Conservation (phyloP, 768 basidiomycete genomes). For the Gautieria morchelliformis region DNA sequence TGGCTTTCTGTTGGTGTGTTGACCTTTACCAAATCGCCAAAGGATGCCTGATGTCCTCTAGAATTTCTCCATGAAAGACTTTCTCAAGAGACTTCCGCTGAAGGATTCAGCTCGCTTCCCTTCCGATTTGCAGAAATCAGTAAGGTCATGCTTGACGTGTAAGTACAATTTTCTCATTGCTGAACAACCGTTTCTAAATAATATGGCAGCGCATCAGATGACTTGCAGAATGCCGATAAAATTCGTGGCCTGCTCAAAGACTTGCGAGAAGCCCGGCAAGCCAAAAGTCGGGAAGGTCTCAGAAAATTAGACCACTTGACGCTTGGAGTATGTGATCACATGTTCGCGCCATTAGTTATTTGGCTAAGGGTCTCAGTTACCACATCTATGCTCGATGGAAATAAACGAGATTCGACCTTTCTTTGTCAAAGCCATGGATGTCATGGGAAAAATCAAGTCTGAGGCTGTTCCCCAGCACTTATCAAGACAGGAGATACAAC, state of each 20-base stretch:
- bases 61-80: conserved; percentile 76
- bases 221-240: conserved; percentile 65
- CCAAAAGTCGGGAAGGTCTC: conserved; percentile 85
- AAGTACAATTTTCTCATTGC: conserved; percentile 22
- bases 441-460: conserved; percentile 47
- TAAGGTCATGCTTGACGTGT: conserved; percentile 92
- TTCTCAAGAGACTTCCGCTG: conserved; percentile 60
- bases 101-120: conserved; percentile 71
- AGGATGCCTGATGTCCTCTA: conserved; percentile 21
- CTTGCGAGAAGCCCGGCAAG: conserved; percentile 90
- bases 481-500: neutral
- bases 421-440: conserved; percentile 73
- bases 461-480: conserved; percentile 4
- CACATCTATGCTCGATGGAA: conserved; percentile 82
- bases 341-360: neutral
- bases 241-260: conserved; percentile 84
- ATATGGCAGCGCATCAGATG: neutral
- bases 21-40: neutral
- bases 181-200: neutral
- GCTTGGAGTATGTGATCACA: conserved; percentile 47
- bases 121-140: conserved; percentile 86
- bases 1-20: conserved; percentile 82
- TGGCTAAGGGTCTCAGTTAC: conserved; percentile 41
- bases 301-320: conserved; percentile 72
- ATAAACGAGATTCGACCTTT: conserved; percentile 91